These are phyloP conservation scores for Austroboletus festivus DNA, from an alignment of 768 basidiomycete genomes.

Conservation along the genomic window DNA sequence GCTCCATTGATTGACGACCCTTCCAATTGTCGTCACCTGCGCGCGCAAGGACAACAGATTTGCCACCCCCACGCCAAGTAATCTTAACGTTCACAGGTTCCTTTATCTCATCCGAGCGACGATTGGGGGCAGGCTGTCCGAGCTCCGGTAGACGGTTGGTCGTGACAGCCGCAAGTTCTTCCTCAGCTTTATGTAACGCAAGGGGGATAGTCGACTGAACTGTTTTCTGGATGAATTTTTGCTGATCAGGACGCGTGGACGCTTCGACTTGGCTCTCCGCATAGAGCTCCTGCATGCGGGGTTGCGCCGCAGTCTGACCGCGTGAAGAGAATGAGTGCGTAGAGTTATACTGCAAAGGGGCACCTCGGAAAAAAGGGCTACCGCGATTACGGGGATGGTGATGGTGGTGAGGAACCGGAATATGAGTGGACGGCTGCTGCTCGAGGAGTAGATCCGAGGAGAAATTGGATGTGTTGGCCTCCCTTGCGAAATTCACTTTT, in stretches of 20 bases:
- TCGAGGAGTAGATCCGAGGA: slow-evolving; percentile 40
- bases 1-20: slow-evolving; percentile 60
- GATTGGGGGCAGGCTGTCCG: slow-evolving; percentile 20
- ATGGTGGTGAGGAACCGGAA: slow-evolving; percentile 34
- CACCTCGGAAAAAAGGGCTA: slow-evolving; percentile 34
- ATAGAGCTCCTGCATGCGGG: slow-evolving; percentile 48
- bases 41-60: slow-evolving; percentile 61
- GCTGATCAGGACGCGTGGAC: slow-evolving; percentile 29
- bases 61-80: slow-evolving; percentile 64
- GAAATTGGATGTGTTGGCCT: slow-evolving; percentile 30
- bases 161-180: slow-evolving; percentile 18
- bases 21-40: slow-evolving; percentile 79
- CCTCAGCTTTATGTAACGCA: slow-evolving; percentile 40
- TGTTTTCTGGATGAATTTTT: slow-evolving; percentile 51
- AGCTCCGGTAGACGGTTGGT: slow-evolving; percentile 14
- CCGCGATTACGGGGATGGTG: slow-evolving; percentile 32
- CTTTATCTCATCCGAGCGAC: slow-evolving; percentile 24
- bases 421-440: slow-evolving; percentile 43
- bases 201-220: slow-evolving; percentile 64
- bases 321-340: slow-evolving; percentile 40
- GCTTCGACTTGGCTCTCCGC: slow-evolving; percentile 33
- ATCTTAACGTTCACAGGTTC: slow-evolving; percentile 48
- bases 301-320: slow-evolving; percentile 34
- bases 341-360: slow-evolving; percentile 40
- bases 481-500: slow-evolving; percentile 25